Conservation (phyloP, 768 basidiomycete genomes). For the Pleurotus pulmonarius region DNA sequence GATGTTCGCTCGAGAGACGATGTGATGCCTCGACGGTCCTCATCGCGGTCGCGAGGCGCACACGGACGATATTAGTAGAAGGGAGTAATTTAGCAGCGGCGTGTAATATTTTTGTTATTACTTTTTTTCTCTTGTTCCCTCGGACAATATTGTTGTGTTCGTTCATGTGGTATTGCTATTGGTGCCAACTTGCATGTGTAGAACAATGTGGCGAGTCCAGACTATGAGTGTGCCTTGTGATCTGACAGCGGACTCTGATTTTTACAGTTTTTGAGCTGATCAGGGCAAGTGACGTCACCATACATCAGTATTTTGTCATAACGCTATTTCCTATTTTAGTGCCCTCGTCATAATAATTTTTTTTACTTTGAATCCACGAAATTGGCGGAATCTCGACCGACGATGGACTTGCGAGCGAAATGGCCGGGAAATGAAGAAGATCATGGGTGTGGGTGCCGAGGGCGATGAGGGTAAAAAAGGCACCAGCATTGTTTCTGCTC, state of each 20-base stretch:
- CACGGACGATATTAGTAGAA: not conserved
- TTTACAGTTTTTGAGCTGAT: conserved; percentile 7
- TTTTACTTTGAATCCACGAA: too few relatives aligned
- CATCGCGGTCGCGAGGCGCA: conserved; percentile 25
- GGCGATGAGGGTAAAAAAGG: too few relatives aligned
- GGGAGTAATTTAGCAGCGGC: not conserved
- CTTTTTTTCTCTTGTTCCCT: not conserved
- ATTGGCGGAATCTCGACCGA: too few relatives aligned
- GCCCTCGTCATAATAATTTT: too few relatives aligned
- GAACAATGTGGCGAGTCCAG: too few relatives aligned
- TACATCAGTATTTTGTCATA: not conserved
- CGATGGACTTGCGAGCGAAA: too few relatives aligned
- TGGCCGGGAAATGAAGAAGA: too few relatives aligned
- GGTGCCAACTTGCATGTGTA: not conserved
- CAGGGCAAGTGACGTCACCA: conserved; percentile 4
- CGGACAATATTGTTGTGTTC: not conserved
- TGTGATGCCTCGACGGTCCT: conserved; percentile 30
- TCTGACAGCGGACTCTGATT: not conserved
- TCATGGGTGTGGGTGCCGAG: too few relatives aligned
- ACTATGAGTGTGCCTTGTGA: not conserved
- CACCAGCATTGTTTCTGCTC: too few relatives aligned
- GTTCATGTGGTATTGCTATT: too few relatives aligned
- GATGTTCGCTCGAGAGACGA: conserved; percentile 62
- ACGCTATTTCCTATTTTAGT: not conserved
- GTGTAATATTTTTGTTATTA: not conserved